phyloP scores from a whole-genome alignment of 768 basidiomycete species.

The Paxillus ammoniavirescens region DNA sequence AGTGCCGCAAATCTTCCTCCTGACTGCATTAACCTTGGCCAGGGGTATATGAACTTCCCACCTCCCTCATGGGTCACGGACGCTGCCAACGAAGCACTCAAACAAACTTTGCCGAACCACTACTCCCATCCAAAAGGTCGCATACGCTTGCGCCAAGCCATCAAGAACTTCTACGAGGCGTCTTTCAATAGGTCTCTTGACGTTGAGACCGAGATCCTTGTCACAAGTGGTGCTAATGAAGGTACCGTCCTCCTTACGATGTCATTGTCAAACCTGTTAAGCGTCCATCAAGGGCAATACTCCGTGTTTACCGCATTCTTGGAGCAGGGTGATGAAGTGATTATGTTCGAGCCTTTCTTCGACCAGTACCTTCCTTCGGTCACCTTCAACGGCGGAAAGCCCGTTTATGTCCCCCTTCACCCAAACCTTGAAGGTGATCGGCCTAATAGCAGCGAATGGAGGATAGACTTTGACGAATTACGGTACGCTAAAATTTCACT shows the following conservation, averaged over 20 bases:
- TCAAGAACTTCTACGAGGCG: constrained; percentile 76
- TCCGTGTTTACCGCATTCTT: constrained; percentile 91
- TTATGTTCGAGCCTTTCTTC: constrained; percentile 98
- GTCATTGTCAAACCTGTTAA: constrained; percentile 3
- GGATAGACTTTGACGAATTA: constrained; percentile 84
- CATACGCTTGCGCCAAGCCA: constrained; percentile 82
- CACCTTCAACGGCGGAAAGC: constrained; percentile 90
- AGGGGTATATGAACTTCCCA: constrained; percentile 91
- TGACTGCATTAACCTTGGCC: constrained; percentile 95
- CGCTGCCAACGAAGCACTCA: constrained; percentile 70
- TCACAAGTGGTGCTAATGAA: constrained; percentile 97
- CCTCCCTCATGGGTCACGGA: constrained; percentile 79
- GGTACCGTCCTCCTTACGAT: constrained; percentile 42
- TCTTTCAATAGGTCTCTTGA: constrained; percentile 69
- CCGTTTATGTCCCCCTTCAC: constrained; percentile 93
- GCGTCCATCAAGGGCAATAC: constrained; percentile 70
- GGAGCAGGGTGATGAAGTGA: constrained; percentile 92
- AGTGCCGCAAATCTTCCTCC: constrained; percentile 86
- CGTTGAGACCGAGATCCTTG: constrained; percentile 84
- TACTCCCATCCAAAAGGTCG: constrained; percentile 92
- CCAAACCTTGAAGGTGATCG: constrained; percentile 60
- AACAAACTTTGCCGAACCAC: constrained; percentile 66
- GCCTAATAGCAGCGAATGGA: constrained; percentile 78
- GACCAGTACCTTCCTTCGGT: constrained; percentile 94
- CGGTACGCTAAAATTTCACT: constrained; percentile 42